Base-by-base conservation (phyloP, 345 rosid genomes). In the Abelmoschus esculentus region DNA sequence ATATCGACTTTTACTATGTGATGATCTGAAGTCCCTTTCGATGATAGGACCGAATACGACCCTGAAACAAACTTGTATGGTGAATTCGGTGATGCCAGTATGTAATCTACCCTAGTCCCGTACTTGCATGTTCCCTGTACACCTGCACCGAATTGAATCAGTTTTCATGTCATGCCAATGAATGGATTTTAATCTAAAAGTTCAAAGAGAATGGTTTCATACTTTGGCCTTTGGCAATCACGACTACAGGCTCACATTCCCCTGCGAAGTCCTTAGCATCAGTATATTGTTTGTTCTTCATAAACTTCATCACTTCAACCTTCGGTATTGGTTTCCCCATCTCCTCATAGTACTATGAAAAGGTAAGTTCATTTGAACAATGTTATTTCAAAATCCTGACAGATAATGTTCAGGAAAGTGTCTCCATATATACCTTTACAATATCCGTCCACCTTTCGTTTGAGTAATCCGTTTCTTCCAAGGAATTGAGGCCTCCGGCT, bases 81-180 rank as follows among this genome's bases (percentile, higher is more conserved):
- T 2, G 95, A 89, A 68, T 83, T 79, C 3, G 95, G 83, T 5
- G 98, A 91, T 15, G 95, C 86, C 59, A 93, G 46, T 75, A 91
- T 74, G 84, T 93, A 91, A 76, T 93, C 97, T 38, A 93, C 87
- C 58, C 98, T 78, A 36, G 98, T 93, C 28, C 98, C 96, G 62
- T 93, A 93, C 82, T 88, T 93, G 84, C 98, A 93, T 0, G 98
- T 93, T 68, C 98, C 98, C 68, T 93, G 98, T 53, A 93, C 97
- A 57, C 90, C 98, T 93, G 80, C 75, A 66, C 29, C 29, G 2
- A 32, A 36, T 5, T 7, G 55, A 55, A 3, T 1, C 8, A 42
- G 17, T 26, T 42, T 8, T 38, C 29, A 18, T 9, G 28, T 9
- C 49, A 19, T 62, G 49, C 10, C 50, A 1, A 18, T 62, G 10